Evolutionary conservation across 2,329 filamentous ascomycete genomes (phyloP), one percentile per base, ranked within the genome.

Genomic region (Fusarium albosuccineum): DNA sequence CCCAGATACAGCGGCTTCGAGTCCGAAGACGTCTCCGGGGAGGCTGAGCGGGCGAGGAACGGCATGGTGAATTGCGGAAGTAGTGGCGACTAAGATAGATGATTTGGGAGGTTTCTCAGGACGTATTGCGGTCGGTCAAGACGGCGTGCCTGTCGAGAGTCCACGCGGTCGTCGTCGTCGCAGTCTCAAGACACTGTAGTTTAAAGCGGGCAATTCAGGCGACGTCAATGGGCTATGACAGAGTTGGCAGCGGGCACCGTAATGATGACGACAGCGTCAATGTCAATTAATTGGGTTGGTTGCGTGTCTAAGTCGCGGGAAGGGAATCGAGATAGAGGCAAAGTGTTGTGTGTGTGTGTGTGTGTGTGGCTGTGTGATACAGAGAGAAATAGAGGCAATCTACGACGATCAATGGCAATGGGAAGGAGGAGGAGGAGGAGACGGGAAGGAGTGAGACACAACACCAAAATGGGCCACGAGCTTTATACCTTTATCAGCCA

Each of bases 1-100:
- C 96, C 96, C 75, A 97, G 85, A 77, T 97, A 97, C 64, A 97
- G 83, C 16, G 92, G 90, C 84, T 64, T 71, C 9, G 60, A 65
- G 48, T 73, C 71, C 3, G 66, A 59, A 42, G 69, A 53, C 61
- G 60, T 30, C 27, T 52, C 37, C 17, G 52, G 22, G 13, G 48
- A 45, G 17, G 49, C 54, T 39, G 58, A 48, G 26, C 45, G 40
- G n/a, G 65, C 56, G 26, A 65, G 52, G 30, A 40, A 68, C 30
- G 65, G 52, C 65, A 68, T 68, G 26, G 29, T 42, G 48, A 68
- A 62, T 49, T 42, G 33, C 27, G 46, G 36, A 11, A 41, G n/a
- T 9, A 8, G 26, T 42, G 22, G 22, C 22, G 26, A 34, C 39
- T 52, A 30, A 29, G 36, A 17, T 52, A 29, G 36, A 17, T 52